These are phyloP conservation scores for Metarhizium guizhouense DNA, from an alignment of 2,329 filamentous ascomycete species.

Conservation along the genomic window DNA sequence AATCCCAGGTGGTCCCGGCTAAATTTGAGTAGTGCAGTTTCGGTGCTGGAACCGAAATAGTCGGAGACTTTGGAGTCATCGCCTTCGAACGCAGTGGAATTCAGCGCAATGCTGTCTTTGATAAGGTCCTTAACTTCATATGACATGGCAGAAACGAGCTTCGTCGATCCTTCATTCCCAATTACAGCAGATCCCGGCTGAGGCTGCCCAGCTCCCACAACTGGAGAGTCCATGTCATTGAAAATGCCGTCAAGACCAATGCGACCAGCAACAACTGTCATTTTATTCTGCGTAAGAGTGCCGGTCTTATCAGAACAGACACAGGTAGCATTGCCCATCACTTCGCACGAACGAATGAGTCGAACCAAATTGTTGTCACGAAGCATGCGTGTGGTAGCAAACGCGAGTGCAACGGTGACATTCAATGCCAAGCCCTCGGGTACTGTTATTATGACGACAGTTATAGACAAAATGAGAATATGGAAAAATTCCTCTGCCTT, in stretches of 20 bases:
- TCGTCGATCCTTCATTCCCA: constrained; percentile 18
- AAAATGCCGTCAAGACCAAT: constrained; percentile 33
- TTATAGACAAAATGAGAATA: constrained; percentile 49
- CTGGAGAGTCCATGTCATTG: constrained; percentile 23
- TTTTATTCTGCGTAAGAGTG: constrained; percentile 55
- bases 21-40: constrained; percentile 43
- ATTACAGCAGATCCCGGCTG: constrained; percentile 13
- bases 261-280: constrained; percentile 50
- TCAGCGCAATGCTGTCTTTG: constrained; percentile 32
- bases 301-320: constrained; percentile 60
- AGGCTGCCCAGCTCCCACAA: constrained; percentile 11
- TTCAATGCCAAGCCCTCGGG: constrained; percentile 53
- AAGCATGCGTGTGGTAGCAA: constrained; percentile 54
- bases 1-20: constrained; percentile 40
- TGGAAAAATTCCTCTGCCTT: constrained; percentile 50
- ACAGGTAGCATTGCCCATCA: constrained; percentile 55
- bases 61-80: constrained; percentile 23
- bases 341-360: constrained; percentile 49
- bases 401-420: constrained; percentile 52
- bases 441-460: constrained; percentile 50
- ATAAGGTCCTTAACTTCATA: constrained; percentile 26
- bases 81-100: constrained; percentile 46
- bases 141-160: constrained; percentile 21
- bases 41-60: constrained; percentile 47
- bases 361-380: constrained; percentile 55